Evolutionary conservation across 2,329 filamentous ascomycete species (phyloP), one percentile per base, ranked within the genome.

Genomic region (Aspergillus clavatus): DNA sequence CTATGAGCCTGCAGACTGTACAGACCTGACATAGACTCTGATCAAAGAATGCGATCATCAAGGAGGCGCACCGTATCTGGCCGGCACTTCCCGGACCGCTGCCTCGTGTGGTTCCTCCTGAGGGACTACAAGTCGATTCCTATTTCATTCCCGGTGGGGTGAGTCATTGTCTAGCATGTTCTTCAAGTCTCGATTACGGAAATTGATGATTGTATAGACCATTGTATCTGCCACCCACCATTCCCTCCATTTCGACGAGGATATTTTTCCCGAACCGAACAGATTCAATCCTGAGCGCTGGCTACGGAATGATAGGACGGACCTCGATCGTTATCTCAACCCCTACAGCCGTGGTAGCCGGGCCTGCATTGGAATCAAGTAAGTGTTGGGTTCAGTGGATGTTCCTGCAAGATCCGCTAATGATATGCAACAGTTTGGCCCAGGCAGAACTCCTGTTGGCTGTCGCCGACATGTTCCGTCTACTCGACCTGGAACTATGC

Each of bases 391-490:
- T 10, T 26, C 23, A 10, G 23, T 26, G 23, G 10, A 5, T 26
- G 23, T 26, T 26, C 23, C 5, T 26, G 10, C 23, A 26, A 26
- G 23, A 10, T 26, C 23, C 23, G 14, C 40, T 42, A 31, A 21
- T 31, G 16, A 27, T 10, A n/a, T 8, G 18, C 14, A 42, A 31
- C 24, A 42, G 40, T 22, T 42, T 42, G 40, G 40, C 26, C 21
- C 38, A 47, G 35, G 38, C 23, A 22, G 14, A 38, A 26, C 44
- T 47, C 12, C 35, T 37, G 29, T 29, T 42, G 22, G 18, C 21
- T n/a, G 26, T 33, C 12, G 44, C 44, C 39, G 31, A 31, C 45
- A 46, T 51, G 44, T 55, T 41, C 40, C 33, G 24, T 19, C 40
- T n/a, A 35, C 12, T 7, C 19, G 38, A 45, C 46, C 51, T 43